Base-by-base conservation (phyloP, 306 rosid genomes). In the Pyrus betulifolia region DNA sequence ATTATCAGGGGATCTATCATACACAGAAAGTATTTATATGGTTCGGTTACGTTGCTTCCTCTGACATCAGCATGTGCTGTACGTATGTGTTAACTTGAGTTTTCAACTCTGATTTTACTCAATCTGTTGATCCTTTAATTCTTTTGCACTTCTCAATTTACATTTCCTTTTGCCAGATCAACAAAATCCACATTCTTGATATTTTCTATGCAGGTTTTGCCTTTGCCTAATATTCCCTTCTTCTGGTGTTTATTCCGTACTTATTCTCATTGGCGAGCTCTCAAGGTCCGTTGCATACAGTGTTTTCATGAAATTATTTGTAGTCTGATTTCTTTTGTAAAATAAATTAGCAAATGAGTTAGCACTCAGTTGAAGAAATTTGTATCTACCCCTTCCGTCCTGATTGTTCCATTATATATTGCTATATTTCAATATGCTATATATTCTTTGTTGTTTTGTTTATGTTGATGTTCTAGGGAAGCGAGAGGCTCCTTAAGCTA, bases 251-350 rank as follows among this genome's bases (percentile, higher is more conserved):
- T 87, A 84, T 91, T 82, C 68, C 97, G 99, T 62, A 71, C 93
- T 35, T 92, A 90, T 75, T 95, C 99, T 78, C 93, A 95, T 72
- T 92, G 99, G 98, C 91, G 97, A 74, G 99, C 98, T 67, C 82
- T 88, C 45, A 87, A 92, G 97, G 99, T 95, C 72, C 23, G 25
- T 58, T 90, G 74, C 40, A 38, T 57, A 59, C 40, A 27, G 25
- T 65, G 38, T 74, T 62, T 67, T 74, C 64, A 61, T 86, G 67
- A 25, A 27, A 74, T 59, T 67, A 21, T 52, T 40, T 81, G 40
- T 62, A 60, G 67, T 52, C 33, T 62, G 17, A 15, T 74, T 68
- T 79, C 31, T 42, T 23, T 23, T 71, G 69, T 76, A 62, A 59
- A 69, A 38, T 61, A 74, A 71, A 68, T 12, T 9, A 28, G 45